Evolutionary conservation across 345 rosid genomes (phyloP).

Genomic region (Pugionium dolabratum): DNA sequence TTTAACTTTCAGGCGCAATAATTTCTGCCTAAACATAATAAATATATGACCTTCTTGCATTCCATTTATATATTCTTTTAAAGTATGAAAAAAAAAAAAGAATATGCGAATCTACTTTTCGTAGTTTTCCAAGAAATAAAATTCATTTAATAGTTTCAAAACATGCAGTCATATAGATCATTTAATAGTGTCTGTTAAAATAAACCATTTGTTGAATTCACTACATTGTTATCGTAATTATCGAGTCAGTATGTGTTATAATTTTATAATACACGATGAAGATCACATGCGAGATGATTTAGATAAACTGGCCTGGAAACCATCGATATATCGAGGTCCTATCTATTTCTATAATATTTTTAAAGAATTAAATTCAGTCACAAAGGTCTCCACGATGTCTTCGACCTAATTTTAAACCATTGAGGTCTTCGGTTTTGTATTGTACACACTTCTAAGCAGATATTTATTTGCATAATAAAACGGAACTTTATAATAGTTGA

Average conservation of each 20-base stretch:
- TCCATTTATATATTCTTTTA: not conserved
- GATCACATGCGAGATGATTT: constrained; percentile 32
- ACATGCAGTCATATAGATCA: not conserved
- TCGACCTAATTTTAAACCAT: no score
- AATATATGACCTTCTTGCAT: constrained; percentile 10
- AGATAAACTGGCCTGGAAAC: constrained; percentile 32
- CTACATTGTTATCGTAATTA: not conserved
- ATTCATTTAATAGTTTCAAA: not conserved
- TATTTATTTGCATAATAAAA: constrained; percentile 5
- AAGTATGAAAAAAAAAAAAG: not conserved
- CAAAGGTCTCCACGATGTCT: constrained; percentile 35
- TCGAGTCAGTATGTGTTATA: constrained; percentile 21
- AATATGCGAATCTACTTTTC: not conserved
- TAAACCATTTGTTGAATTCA: no score
- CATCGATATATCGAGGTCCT: constrained; percentile 23
- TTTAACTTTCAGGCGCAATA: constrained; percentile 13
- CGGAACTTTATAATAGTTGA: not conserved
- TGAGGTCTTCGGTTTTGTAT: not conserved
- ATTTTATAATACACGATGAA: constrained; percentile 13
- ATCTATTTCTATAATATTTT: constrained; percentile 30
- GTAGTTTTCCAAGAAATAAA: not conserved
- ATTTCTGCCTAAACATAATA: not conserved
- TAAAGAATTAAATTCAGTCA: constrained; percentile 20
- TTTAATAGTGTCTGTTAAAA: no score
- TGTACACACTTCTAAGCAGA: constrained; percentile 8